Evolutionary conservation across 176 grass and related monocot species (phyloP).

Genomic region (Secale cereale): DNA sequence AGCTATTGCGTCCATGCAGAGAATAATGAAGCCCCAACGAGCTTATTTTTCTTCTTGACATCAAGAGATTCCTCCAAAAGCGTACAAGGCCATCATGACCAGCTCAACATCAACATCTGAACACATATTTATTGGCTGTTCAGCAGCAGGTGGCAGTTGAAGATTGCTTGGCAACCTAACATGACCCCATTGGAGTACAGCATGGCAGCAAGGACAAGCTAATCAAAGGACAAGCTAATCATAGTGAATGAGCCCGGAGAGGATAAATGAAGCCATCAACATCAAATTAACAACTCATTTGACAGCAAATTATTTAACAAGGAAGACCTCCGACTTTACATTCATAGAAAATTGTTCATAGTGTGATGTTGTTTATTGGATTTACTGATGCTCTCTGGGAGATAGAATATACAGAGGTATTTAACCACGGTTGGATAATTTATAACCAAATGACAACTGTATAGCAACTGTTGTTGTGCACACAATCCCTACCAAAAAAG

Average conservation of each 20-base stretch:
- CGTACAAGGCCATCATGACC: constrained; percentile 23
- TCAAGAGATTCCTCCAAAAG: constrained; percentile 24
- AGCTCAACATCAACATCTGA: constrained; percentile 23
- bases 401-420: constrained; percentile 44
- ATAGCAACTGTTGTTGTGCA: constrained; percentile 41
- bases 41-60: not conserved
- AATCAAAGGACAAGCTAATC: constrained; percentile 27
- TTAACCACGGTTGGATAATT: constrained; percentile 42
- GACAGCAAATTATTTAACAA: constrained; percentile 23
- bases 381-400: constrained; percentile 12
- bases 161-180: constrained; percentile 31
- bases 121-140: constrained; percentile 25
- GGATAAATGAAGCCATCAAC: constrained; percentile 42
- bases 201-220: constrained; percentile 26
- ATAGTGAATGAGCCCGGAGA: constrained; percentile 14
- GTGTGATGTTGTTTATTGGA: constrained; percentile 23
- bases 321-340: not conserved
- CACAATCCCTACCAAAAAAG: constrained; percentile 59
- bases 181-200: constrained; percentile 18
- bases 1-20: not conserved
- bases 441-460: constrained; percentile 45
- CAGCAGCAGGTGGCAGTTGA: constrained; percentile 40
- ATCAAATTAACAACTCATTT: constrained; percentile 32
- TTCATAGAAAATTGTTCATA: too few species aligned
- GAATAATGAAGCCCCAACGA: constrained; percentile 18